Conservation (phyloP, 352 stramenopile species). For the Globisporangium sylvaticum region DNA sequence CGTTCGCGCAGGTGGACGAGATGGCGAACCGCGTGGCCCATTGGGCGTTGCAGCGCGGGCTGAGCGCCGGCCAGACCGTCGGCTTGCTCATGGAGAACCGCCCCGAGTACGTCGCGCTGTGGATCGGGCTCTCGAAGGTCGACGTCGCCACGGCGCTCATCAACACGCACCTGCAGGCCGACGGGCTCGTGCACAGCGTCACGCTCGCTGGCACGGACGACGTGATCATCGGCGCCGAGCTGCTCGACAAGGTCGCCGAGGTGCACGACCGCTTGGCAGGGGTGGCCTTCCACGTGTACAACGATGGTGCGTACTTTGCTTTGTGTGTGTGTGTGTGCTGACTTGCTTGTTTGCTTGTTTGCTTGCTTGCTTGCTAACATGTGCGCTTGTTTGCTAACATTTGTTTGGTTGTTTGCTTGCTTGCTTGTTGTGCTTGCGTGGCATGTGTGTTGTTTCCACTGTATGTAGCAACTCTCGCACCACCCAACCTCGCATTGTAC, state of each 20-base stretch:
- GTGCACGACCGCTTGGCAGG: conserved; percentile 30
- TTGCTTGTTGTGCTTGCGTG: background rate
- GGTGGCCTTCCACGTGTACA: conserved; percentile 48
- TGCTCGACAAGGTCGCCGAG: conserved; percentile 36
- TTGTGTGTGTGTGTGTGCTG: background rate
- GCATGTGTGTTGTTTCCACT: background rate
- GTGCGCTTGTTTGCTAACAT: background rate
- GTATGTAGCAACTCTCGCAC: conserved; percentile 17
- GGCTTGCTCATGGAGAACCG: conserved; percentile 85
- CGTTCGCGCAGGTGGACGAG: conserved; percentile 55
- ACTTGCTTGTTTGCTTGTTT: background rate
- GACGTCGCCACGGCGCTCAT: conserved; percentile 79
- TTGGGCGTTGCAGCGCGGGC: conserved; percentile 48
- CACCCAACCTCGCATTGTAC: conserved; percentile 11
- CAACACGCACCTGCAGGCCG: conserved; percentile 68
- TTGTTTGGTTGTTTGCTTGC: too few relatives aligned
- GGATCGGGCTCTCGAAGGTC: conserved; percentile 80
- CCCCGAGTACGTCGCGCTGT: conserved; percentile 74
- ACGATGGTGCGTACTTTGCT: conserved; percentile 29
- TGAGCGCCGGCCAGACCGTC: conserved; percentile 61
- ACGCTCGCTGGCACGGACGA: conserved; percentile 49
- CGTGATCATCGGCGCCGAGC: conserved; percentile 64
- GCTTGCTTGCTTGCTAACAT: background rate
- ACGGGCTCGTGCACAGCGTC: conserved; percentile 69
- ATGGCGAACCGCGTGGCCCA: conserved; percentile 68